Evolutionary conservation across 306 rosid species (phyloP).

Genomic region (Acacia melanoxylon): DNA sequence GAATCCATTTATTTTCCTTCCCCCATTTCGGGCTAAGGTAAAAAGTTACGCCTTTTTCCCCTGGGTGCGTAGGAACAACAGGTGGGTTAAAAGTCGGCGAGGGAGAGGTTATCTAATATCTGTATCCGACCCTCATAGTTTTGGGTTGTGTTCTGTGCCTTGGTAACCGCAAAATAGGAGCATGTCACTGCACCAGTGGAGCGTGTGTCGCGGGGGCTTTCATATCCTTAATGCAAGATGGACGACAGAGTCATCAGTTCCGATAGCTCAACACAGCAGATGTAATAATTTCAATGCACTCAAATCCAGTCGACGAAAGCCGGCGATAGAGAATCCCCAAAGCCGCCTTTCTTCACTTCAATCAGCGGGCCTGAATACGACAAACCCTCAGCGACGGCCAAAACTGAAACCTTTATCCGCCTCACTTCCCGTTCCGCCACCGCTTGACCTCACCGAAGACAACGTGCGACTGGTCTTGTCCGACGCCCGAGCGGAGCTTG

Average conservation of each 20-base stretch:
- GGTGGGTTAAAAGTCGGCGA: not conserved
- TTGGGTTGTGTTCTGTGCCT: not conserved
- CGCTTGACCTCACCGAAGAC: slow-evolving; percentile 81
- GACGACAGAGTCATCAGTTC: slow-evolving; percentile 14
- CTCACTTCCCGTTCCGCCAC: slow-evolving; percentile 44
- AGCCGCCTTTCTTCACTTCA: slow-evolving; percentile 24
- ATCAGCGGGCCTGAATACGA: not conserved
- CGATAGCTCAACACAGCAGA: not conserved
- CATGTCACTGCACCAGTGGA: slow-evolving; percentile 30
- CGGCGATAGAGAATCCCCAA: not conserved
- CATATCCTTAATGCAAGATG: slow-evolving; percentile 24
- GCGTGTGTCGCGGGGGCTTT: slow-evolving; percentile 13
- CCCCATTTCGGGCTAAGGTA: not conserved
- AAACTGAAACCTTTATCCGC: slow-evolving; percentile 45
- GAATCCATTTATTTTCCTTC: not conserved
- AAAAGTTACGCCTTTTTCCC: not conserved
- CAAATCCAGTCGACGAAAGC: not conserved
- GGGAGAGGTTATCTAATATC: not conserved
- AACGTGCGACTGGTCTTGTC: slow-evolving; percentile 58
- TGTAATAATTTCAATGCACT: not conserved
- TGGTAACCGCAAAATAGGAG: slow-evolving; percentile 7
- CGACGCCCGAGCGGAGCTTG: slow-evolving; percentile 75
- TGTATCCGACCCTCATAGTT: not conserved
- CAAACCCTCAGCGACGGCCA: not conserved
- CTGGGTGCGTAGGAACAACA: not conserved